Evolutionary conservation across 1,284 basidiomycete species (phyloP), one percentile per base, ranked within the genome.

Genomic region (Schizophyllum amplum): DNA sequence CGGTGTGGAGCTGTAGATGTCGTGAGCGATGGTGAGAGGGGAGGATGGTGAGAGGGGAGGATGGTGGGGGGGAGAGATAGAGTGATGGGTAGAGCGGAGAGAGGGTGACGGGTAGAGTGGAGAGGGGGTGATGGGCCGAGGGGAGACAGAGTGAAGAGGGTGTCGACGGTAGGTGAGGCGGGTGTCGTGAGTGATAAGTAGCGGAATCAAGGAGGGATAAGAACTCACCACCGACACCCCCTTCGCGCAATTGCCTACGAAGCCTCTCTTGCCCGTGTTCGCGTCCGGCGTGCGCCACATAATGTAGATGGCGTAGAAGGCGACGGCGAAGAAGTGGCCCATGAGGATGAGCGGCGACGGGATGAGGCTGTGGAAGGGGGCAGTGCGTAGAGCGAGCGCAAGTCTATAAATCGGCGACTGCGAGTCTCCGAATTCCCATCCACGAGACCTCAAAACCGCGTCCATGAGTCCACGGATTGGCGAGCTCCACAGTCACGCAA

Each of bases 301-400:
- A 48, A 90, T 76, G 80, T 85, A 96, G 65, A 96, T 91, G 13
- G 88, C 84, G 74, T 97, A 98, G 62, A 99, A 83, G 0, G 96
- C 96, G 61, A 99, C 96, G 24, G 82, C 77, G 78, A 97, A 99
- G 75, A 99, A 99, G 76, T 99, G 96, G 64, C 82, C 85, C 65
- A 90, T 86, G 24, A 99, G 84, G 47, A 93, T 72, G 24, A 83
- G 62, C 0, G 93, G 92, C 21, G 87, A 86, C 1, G 92, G 89
- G 1, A 83, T 79, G 55, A 96, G 79, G 20, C 75, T 75, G 55
- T 1, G n/a, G 6, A n/a, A 23, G 21, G 33, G 17, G 23, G 55
- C n/a, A 59, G 57, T 11, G 22, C 11, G 21, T 24, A 33, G 9
- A 15, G 9, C 4, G 4, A 47, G 15, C 9, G 22, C 56, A 55